These are phyloP conservation scores for Triticum urartu DNA, from an alignment of 176 grass and related monocot genomes.

Conservation along the genomic window DNA sequence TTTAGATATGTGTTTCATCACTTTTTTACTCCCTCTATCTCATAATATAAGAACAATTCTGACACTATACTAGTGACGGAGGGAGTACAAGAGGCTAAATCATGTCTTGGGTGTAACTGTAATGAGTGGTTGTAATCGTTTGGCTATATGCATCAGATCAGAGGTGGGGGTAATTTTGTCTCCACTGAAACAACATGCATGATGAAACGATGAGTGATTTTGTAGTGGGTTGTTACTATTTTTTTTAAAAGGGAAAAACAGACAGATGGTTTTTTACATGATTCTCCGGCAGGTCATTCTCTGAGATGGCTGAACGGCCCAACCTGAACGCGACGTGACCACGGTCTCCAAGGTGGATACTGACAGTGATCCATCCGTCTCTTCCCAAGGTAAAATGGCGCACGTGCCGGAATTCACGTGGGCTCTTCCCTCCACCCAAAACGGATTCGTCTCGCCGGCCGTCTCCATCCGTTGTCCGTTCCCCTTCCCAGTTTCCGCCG, in stretches of 20 bases:
- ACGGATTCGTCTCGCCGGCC: background rate
- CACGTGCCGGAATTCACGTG: constrained; percentile 28
- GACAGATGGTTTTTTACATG: background rate
- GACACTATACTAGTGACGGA: no score
- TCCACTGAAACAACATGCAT: no score
- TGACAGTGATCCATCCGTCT: constrained; percentile 12
- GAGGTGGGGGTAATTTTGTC: no score
- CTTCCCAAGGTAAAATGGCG: background rate
- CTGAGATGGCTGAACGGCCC: background rate
- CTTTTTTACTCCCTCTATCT: no score
- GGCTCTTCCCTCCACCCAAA: background rate
- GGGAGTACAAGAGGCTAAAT: no score
- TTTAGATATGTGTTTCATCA: no score
- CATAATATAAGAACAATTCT: no score
- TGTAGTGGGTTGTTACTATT: background rate
- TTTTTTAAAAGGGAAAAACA: background rate
- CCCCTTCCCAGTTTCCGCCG: background rate
- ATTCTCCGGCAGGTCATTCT: background rate
- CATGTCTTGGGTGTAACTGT: no score
- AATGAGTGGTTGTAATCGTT: no score
- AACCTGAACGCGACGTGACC: no score
- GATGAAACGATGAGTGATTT: background rate
- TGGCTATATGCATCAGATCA: no score
- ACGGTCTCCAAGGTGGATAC: background rate
- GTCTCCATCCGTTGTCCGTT: background rate